These are phyloP conservation scores for Rostrohypoxylon terebratum DNA, from an alignment of 495 filamentous ascomycete species.

Conservation along the genomic window DNA sequence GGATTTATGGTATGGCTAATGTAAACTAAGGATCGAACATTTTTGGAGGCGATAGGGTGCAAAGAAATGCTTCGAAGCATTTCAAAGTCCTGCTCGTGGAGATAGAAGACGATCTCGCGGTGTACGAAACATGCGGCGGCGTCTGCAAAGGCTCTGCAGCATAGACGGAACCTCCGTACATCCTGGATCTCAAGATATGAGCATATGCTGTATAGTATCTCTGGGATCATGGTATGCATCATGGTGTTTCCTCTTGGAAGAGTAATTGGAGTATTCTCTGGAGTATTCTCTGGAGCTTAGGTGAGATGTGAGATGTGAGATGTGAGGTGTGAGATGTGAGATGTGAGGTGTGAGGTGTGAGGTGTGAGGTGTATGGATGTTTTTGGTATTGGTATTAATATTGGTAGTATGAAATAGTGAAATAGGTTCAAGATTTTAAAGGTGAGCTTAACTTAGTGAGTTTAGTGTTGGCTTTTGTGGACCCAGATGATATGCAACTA, in stretches of 20 bases:
- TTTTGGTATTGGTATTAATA: too few relatives aligned
- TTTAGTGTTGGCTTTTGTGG: too few relatives aligned
- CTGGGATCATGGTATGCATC: constrained; percentile 29
- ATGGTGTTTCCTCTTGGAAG: not conserved
- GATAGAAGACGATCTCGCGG: constrained; percentile 48
- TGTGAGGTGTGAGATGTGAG: too few relatives aligned
- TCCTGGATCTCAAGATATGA: constrained; percentile 37
- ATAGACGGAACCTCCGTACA: constrained; percentile 30
- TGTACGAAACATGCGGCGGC: constrained; percentile 26
- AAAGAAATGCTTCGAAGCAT: constrained; percentile 38
- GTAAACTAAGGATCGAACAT: constrained; percentile 37
- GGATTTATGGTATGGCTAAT: constrained; percentile 14
- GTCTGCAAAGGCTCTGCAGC: constrained; percentile 38
- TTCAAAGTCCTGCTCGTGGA: constrained; percentile 34
- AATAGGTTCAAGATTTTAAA: too few relatives aligned
- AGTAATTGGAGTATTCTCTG: not conserved
- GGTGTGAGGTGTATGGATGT: too few relatives aligned
- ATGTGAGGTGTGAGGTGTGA: too few relatives aligned
- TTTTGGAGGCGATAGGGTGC: constrained; percentile 33
- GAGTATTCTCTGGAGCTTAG: not conserved
- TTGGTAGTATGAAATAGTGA: too few relatives aligned
- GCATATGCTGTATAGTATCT: constrained; percentile 34
- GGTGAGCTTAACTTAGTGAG: too few relatives aligned
- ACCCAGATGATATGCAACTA: not conserved
- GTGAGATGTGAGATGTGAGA: too few relatives aligned